A percentile compares a stretch with the other conserved stretches of the same genome.
These are phyloP conservation scores for Alternaria novae-zelandiae DNA, from an alignment of 2,329 filamentous ascomycete species.

Conservation along the genomic window DNA sequence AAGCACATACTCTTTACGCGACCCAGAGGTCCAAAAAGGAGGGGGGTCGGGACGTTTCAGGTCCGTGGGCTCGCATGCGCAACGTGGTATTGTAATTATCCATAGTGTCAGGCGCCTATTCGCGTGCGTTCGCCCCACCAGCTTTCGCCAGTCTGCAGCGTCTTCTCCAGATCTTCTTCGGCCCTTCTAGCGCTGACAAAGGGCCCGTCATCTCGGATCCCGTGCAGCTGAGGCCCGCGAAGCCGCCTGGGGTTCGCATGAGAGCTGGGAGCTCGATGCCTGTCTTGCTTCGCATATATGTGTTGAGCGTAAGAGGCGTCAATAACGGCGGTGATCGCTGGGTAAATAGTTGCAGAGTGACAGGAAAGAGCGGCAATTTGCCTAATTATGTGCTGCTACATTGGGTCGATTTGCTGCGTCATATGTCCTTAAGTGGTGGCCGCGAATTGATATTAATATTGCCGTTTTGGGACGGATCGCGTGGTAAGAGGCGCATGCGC, in stretches of 20 bases:
- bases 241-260: slow-evolving; percentile 11
- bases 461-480: neutral
- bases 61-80: slow-evolving; percentile 5
- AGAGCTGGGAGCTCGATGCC: slow-evolving; percentile 7
- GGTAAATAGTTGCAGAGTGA: neutral
- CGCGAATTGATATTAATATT: slow-evolving; percentile 9
- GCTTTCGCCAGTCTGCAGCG: slow-evolving; percentile 1
- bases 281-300: neutral
- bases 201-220: slow-evolving; percentile 20
- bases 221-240: slow-evolving; percentile 16
- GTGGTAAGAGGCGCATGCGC: neutral
- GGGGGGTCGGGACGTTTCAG: slow-evolving; percentile 7
- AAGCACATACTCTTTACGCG: neutral
- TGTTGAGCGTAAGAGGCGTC: slow-evolving; percentile 1
- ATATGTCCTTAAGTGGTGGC: neutral
- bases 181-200: slow-evolving; percentile 26
- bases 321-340: neutral
- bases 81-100: slow-evolving; percentile 22
- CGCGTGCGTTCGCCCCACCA: slow-evolving; percentile 14
- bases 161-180: slow-evolving; percentile 26
- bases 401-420: neutral
- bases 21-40: neutral
- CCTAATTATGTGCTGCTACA: neutral
- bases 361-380: neutral
- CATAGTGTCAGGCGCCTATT: slow-evolving; percentile 16